Conservation (phyloP, 106 monocot species). For the Iris macrosiphon region DNA sequence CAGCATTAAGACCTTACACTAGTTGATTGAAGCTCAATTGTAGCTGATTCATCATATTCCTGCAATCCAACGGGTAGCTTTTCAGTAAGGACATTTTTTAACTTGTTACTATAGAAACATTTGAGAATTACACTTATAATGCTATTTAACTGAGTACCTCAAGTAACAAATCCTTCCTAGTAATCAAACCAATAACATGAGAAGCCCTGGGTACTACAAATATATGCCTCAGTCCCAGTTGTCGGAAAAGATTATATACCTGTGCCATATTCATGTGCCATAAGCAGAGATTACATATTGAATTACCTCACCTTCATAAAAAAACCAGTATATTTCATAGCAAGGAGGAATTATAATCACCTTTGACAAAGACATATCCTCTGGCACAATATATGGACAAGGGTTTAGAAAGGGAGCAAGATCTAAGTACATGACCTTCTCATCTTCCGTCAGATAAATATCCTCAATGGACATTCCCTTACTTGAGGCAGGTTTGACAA, state of each 20-base stretch:
- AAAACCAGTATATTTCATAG: not conserved
- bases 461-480: slow-evolving; percentile 74
- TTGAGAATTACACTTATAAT: not conserved
- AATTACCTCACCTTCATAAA: not conserved
- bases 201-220: slow-evolving; percentile 94
- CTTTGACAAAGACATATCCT: slow-evolving; percentile 98
- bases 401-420: slow-evolving; percentile 96
- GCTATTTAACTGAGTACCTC: slow-evolving; percentile 45
- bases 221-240: slow-evolving; percentile 93
- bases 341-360: slow-evolving; percentile 25
- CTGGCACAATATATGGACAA: slow-evolving; percentile 90
- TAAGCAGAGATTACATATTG: no score
- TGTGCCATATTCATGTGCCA: slow-evolving; percentile 19
- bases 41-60: slow-evolving; percentile 49
- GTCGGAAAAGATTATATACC: slow-evolving; percentile 97
- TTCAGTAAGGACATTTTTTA: not conserved
- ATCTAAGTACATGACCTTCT: slow-evolving; percentile 85
- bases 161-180: slow-evolving; percentile 85
- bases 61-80: slow-evolving; percentile 23
- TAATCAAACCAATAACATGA: slow-evolving; percentile 85
- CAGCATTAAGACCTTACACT: slow-evolving; percentile 94
- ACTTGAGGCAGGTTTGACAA: slow-evolving; percentile 72
- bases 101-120: not conserved
- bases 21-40: slow-evolving; percentile 86
- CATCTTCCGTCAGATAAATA: slow-evolving; percentile 69